Percentiles rank a stretch among this genome's conserved stretches.
Conservation (phyloP, 139 green algal species). For the Coccomyxa sp. region DNA sequence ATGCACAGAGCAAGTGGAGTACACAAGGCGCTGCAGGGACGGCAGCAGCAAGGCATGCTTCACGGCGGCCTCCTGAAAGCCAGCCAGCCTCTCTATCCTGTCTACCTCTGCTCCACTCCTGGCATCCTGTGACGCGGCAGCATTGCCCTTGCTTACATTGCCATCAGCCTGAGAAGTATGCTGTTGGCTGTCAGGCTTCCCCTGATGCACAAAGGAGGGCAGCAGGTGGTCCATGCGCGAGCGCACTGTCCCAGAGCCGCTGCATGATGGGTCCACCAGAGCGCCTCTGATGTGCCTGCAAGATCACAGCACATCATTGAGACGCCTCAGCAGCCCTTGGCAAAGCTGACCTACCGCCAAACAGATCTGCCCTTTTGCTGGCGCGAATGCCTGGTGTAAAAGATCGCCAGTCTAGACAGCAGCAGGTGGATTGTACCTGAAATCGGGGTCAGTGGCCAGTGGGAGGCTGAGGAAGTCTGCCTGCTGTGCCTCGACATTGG, state of each 20-base stretch:
- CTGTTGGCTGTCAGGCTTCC: not conserved
- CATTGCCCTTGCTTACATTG: not conserved
- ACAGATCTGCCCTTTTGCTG: too few relatives aligned
- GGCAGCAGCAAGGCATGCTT: slow-evolving; percentile 84
- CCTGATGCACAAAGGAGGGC: slow-evolving; percentile 20
- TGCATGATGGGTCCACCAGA: slow-evolving; percentile 91
- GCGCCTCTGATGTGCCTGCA: slow-evolving; percentile 49
- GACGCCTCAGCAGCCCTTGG: too few relatives aligned
- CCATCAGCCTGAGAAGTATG: not conserved
- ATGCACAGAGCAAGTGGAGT: slow-evolving; percentile 92
- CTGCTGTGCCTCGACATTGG: slow-evolving; percentile 36
- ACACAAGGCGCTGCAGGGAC: slow-evolving; percentile 71
- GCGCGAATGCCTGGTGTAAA: too few relatives aligned
- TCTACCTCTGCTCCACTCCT: slow-evolving; percentile 5
- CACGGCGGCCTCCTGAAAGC: slow-evolving; percentile 71
- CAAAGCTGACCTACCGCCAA: too few relatives aligned
- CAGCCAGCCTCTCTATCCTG: slow-evolving; percentile 58
- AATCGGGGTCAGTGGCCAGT: slow-evolving; percentile 12
- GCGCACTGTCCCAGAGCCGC: slow-evolving; percentile 65
- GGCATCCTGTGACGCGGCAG: not conserved
- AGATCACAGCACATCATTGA: not conserved
- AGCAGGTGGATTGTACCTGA: too few relatives aligned
- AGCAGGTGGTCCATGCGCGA: slow-evolving; percentile 80
- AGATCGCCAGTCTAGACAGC: too few relatives aligned
- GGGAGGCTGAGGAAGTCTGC: slow-evolving; percentile 82